Evolutionary conservation across 2,329 filamentous ascomycete species (phyloP), one percentile per base, ranked within the genome.

Genomic region (Fusarium sp.): DNA sequence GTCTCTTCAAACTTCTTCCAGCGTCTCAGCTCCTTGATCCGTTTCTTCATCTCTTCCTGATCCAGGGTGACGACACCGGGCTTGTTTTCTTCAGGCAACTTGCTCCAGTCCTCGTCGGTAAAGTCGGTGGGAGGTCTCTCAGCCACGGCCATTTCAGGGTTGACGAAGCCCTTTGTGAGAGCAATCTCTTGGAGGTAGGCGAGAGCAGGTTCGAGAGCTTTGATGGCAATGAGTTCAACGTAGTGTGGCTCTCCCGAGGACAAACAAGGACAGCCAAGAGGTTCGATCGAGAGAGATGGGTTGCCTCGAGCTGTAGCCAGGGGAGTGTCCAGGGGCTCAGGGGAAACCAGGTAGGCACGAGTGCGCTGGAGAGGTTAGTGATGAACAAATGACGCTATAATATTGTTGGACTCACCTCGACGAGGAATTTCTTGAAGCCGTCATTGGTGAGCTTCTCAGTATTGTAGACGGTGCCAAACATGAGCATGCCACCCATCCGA

Each of bases 181-280:
- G 89, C 87, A 14, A 92, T 87, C 41, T 89, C 84, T 58, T 90
- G 83, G 39, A 95, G 84, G 87, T 92, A 95, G 43, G 84, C 81
- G 3, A 94, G 81, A 30, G 94, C 88, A 3, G 84, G 81, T 14
- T 80, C 76, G 72, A 90, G 88, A 0, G 89, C 87, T 13, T 80
- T 81, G 14, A 92, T 84, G 62, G 95, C 87, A 70, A 94, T 88
- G 41, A 86, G 85, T 80, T 97, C 94, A 9, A 84, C 84, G 77
- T 90, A 86, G 37, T 86, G 79, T 1, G 82, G 76, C 71, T 93
- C 90, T 5, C 92, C 92, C 2, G 92, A 89, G n/a, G 92, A 92
- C 81, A 92, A 93, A 71, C 91, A 88, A 6, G 93, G 92, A 73
- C 90, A 93, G 6, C 92, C 92, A 50, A 88, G 84, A 13, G 81